phyloP scores from a whole-genome alignment of 352 stramenopile genomes.

The Phytophthora pisi region DNA sequence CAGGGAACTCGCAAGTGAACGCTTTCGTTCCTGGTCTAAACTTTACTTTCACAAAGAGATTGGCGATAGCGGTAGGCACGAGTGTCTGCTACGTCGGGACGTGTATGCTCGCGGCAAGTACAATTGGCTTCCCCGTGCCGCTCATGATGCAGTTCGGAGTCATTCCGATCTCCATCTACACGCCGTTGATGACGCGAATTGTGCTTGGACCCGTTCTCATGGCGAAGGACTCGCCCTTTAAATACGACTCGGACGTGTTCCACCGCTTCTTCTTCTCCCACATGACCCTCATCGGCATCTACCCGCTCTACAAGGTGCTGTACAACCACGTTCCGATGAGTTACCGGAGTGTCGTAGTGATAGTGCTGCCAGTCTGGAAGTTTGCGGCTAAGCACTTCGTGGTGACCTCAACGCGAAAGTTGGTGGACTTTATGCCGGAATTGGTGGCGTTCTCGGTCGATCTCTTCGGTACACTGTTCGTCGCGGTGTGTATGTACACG shows the following conservation, averaged over 20 bases:
- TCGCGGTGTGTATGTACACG: conserved; percentile 22
- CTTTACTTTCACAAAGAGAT: not conserved
- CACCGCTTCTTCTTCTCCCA: conserved; percentile 9
- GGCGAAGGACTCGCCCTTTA: conserved; percentile 7
- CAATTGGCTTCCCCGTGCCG: conserved; percentile 5
- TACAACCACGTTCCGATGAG: conserved; percentile 1
- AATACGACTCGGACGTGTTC: not conserved
- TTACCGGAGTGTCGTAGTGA: conserved; percentile 4
- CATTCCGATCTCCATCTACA: conserved; percentile 7
- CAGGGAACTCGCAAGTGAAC: conserved; percentile 1
- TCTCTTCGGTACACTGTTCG: conserved; percentile 19
- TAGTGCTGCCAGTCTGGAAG: conserved; percentile 7
- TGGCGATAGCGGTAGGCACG: not conserved
- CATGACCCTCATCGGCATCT: conserved; percentile 5
- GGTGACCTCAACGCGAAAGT: not conserved
- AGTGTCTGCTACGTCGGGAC: not conserved
- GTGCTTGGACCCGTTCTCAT: conserved; percentile 13
- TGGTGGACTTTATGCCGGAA: conserved; percentile 5
- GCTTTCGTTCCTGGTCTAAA: conserved; percentile 1
- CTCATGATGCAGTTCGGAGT: conserved; percentile 8
- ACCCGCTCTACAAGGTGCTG: conserved; percentile 10
- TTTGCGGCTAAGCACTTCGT: conserved; percentile 6
- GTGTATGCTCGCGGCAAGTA: not conserved
- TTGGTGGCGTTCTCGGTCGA: conserved; percentile 12
- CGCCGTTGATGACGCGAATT: conserved; percentile 3